phyloP scores from a whole-genome alignment of 768 basidiomycete species.

The Naganishia friedmannii region DNA sequence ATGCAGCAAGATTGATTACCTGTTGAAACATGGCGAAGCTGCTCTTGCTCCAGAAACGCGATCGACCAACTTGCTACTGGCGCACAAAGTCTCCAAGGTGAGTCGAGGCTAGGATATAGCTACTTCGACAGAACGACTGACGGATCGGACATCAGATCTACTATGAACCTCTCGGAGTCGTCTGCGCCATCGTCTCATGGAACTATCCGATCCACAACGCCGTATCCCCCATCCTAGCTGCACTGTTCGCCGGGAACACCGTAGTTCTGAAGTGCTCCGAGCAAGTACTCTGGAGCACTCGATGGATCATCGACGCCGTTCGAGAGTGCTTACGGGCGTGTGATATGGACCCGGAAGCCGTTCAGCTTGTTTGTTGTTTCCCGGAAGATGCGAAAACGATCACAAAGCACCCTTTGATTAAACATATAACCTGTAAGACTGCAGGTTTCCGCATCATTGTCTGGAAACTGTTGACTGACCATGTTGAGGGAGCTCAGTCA shows the following conservation, averaged over 20 bases:
- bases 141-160: conserved; percentile 45
- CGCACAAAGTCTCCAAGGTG: conserved; percentile 52
- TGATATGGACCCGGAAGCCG: conserved; percentile 76
- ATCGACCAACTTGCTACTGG: conserved; percentile 54
- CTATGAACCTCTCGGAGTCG: conserved; percentile 88
- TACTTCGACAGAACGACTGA: background rate
- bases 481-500: conserved; percentile 40
- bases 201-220: conserved; percentile 71
- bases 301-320: conserved; percentile 70
- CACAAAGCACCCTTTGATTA: conserved; percentile 71
- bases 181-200: conserved; percentile 88
- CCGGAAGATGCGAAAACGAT: conserved; percentile 80
- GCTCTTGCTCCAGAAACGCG: conserved; percentile 71
- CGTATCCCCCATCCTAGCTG: conserved; percentile 87
- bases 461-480: background rate
- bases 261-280: conserved; percentile 73
- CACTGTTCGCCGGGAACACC: conserved; percentile 84
- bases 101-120: conserved; percentile 16
- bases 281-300: conserved; percentile 80
- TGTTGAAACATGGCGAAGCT: conserved; percentile 78
- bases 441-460: background rate
- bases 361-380: conserved; percentile 89
- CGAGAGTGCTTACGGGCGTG: conserved; percentile 71
- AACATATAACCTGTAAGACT: conserved; percentile 71
- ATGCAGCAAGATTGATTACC: conserved; percentile 88